These are phyloP conservation scores for Populus hybrid DNA, from an alignment of 441 rosid genomes.

Conservation along the genomic window DNA sequence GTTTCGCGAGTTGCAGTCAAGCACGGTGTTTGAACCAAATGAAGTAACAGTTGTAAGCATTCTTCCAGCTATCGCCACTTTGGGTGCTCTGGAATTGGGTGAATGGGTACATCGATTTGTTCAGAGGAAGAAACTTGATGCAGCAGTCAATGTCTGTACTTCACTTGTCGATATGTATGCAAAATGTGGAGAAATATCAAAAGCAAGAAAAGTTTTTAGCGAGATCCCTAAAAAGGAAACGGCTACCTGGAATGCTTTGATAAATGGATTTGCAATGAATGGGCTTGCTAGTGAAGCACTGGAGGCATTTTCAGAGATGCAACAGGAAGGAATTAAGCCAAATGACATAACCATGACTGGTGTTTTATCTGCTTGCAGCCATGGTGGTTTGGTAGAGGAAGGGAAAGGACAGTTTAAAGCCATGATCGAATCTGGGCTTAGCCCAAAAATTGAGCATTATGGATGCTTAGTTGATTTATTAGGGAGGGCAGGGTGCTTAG, in stretches of 20 bases:
- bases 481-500: constrained; percentile 67
- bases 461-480: constrained; percentile 77
- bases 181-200: constrained; percentile 60
- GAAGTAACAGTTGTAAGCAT: constrained; percentile 48
- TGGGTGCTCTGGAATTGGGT: constrained; percentile 69
- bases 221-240: constrained; percentile 46
- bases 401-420: constrained; percentile 49
- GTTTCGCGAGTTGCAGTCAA: constrained; percentile 56
- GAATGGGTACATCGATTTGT: constrained; percentile 40
- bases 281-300: constrained; percentile 52
- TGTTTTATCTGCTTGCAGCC: constrained; percentile 69
- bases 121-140: constrained; percentile 36
- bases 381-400: constrained; percentile 58
- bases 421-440: constrained; percentile 59
- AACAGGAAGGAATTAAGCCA: constrained; percentile 43
- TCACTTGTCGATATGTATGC: constrained; percentile 69
- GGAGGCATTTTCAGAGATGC: constrained; percentile 56
- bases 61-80: constrained; percentile 59
- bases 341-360: constrained; percentile 69
- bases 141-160: constrained; percentile 43
- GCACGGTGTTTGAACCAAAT: constrained; percentile 49
- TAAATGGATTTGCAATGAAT: constrained; percentile 66
- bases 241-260: constrained; percentile 67
- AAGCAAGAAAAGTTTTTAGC: constrained; percentile 50
- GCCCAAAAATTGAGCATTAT: constrained; percentile 65